phyloP scores from a whole-genome alignment of 345 rosid species.

The Anacardium occidentale region DNA sequence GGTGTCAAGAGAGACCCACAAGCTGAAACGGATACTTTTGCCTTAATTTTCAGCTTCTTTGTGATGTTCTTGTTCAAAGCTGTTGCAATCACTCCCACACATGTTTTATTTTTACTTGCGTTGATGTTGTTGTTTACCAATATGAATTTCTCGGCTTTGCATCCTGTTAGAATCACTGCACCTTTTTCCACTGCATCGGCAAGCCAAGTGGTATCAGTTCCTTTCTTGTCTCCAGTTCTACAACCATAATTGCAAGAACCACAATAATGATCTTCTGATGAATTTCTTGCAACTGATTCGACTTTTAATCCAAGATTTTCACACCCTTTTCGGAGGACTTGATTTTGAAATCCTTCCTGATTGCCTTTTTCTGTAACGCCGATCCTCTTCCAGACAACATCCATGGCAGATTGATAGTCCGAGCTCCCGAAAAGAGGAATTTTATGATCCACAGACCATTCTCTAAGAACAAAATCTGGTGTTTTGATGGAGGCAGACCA shows the following conservation, averaged over 20 bases:
- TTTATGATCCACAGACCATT: constrained; percentile 52
- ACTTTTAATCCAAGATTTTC: constrained; percentile 57
- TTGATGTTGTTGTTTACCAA: constrained; percentile 29
- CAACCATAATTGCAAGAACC: constrained; percentile 67
- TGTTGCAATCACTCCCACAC: constrained; percentile 45
- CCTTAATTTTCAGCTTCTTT: constrained; percentile 55
- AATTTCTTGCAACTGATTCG: constrained; percentile 47
- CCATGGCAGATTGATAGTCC: constrained; percentile 52
- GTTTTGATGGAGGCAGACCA: constrained; percentile 62
- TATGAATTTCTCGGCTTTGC: constrained; percentile 53
- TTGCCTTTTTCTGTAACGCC: constrained; percentile 48
- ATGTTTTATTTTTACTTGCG: constrained; percentile 30
- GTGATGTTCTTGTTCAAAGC: constrained; percentile 15
- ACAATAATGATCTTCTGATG: constrained; percentile 52
- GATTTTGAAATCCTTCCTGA: constrained; percentile 65
- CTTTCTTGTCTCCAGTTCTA: constrained; percentile 58
- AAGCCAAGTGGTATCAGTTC: constrained; percentile 61
- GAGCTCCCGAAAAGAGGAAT: constrained; percentile 41
- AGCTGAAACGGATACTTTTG: constrained; percentile 57
- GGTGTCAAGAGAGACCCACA: constrained; percentile 70
- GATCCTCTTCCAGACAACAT: constrained; percentile 43
- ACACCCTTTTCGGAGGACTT: constrained; percentile 62
- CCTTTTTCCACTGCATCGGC: constrained; percentile 56
- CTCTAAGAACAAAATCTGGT: constrained; percentile 46
- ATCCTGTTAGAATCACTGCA: constrained; percentile 58